phyloP scores from a whole-genome alignment of 345 rosid species.

The Citrus trifoliata region DNA sequence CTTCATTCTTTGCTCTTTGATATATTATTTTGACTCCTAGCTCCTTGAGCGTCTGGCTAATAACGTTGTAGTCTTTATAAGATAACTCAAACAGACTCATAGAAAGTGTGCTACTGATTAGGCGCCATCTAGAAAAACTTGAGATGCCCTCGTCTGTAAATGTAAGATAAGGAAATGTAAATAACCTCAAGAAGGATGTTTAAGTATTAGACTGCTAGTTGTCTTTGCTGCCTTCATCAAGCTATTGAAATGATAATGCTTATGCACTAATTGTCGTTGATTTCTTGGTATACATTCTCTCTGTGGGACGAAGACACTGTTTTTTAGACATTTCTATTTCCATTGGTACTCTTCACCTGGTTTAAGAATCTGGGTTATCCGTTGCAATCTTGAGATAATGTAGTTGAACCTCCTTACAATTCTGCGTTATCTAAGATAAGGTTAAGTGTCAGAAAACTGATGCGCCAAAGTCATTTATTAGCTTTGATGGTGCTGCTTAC shows the following conservation, averaged over 20 bases:
- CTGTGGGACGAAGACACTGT: background rate
- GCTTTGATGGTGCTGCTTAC: background rate
- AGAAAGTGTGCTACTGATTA: background rate
- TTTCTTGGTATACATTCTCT: background rate
- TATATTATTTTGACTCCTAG: background rate
- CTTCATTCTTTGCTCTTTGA: slow-evolving; percentile 2
- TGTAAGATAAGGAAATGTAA: background rate
- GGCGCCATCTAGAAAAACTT: background rate
- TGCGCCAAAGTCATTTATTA: background rate
- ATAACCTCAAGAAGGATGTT: background rate
- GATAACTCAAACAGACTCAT: background rate
- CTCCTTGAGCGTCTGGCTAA: background rate
- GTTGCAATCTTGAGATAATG: background rate
- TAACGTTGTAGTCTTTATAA: background rate
- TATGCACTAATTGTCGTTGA: background rate
- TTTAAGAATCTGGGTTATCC: background rate
- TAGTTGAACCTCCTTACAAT: background rate
- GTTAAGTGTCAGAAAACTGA: background rate
- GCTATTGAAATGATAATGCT: background rate
- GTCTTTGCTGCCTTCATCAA: background rate
- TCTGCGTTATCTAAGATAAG: background rate
- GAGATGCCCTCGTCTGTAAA: background rate
- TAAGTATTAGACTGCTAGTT: background rate
- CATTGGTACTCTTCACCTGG: background rate
- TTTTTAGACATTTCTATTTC: background rate